These are phyloP conservation scores for Eurotiales sp. DNA, from an alignment of 2,329 filamentous ascomycete species.

Conservation along the genomic window DNA sequence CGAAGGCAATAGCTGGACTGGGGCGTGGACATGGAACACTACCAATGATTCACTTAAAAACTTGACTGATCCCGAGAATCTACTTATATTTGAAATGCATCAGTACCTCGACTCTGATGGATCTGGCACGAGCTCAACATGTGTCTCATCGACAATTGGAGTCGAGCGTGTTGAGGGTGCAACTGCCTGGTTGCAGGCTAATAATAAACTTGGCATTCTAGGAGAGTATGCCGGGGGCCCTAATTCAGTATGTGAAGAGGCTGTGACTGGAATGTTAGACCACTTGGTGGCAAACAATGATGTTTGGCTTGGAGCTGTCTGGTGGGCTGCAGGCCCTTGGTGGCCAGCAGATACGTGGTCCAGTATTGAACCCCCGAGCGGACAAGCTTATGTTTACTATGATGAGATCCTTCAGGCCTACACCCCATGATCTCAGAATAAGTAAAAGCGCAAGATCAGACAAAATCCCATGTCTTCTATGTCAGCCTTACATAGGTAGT, in stretches of 20 bases:
- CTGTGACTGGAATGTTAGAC: slow-evolving; percentile 48
- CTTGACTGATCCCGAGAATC: slow-evolving; percentile 51
- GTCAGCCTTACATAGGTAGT: no score
- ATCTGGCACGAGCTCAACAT: slow-evolving; percentile 49
- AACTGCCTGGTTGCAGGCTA: slow-evolving; percentile 52
- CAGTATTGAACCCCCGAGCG: slow-evolving; percentile 48
- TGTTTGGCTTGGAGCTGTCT: slow-evolving; percentile 52
- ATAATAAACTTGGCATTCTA: slow-evolving; percentile 51
- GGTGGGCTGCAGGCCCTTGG: slow-evolving; percentile 56
- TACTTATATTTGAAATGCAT: slow-evolving; percentile 60
- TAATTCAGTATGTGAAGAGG: slow-evolving; percentile 49
- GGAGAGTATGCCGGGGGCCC: slow-evolving; percentile 55
- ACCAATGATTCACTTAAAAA: slow-evolving; percentile 42
- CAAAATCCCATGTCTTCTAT: no score
- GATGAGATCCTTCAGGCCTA: no score
- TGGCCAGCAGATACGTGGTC: slow-evolving; percentile 46
- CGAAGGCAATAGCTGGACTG: slow-evolving; percentile 51
- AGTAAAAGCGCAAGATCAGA: no score
- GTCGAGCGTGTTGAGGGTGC: slow-evolving; percentile 49
- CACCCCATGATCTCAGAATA: no score
- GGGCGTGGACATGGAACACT: slow-evolving; percentile 50
- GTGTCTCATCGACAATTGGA: slow-evolving; percentile 53
- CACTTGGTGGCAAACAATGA: slow-evolving; percentile 49
- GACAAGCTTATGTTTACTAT: slow-evolving; percentile 39
- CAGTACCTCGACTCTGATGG: slow-evolving; percentile 59